Evolutionary conservation across 139 green algal genomes (phyloP), one percentile per base, ranked within the genome.

Genomic region (Coelastrella sp.): DNA sequence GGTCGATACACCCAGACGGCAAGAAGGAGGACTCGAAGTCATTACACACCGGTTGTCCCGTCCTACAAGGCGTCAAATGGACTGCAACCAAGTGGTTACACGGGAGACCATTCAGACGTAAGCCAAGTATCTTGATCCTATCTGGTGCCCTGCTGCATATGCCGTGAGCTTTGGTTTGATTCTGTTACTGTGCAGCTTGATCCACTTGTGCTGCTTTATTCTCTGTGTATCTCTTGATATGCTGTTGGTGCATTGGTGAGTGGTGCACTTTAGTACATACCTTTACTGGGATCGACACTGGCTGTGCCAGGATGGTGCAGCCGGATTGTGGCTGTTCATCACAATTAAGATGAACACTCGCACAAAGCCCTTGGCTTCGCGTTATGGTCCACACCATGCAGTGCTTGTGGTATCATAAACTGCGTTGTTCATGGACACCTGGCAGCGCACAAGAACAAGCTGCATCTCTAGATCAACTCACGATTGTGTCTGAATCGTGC

Each of bases 11-110:
- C 19, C 93, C 91, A 5, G 88, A 94, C 64, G 92, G 91, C 23
- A 57, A 81, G 7, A 83, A 23, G 0, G 82, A 94, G n/a, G 94
- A 96, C 80, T 73, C n/a, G 0, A 32, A 54, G 5, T 92, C 89
- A 2, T 82, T 95, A 92, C 94, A 96, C 91, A 93, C 93, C 7
- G 93, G 96, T 74, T 98, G 96, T 92, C 96, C 96, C 3, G 95
- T 98, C 20, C 78, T 96, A 5, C 77, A 92, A 22, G 96, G 96
- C 4, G 89, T 95, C 82, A 98, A 98, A 91, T 98, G 95, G 94
- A 97, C 94, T 5, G 94, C 94, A 80, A 98, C 96, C 77, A 92
- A 90, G 76, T 93, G 93, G 93, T 90, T 94, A 5, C 92, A 94
- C 86, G 71, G 77, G 2, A 85, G 56, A 22, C 90, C 92, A n/a